A percentile compares a stretch with the other conserved stretches of the same genome.
Evolutionary conservation across 225 moss, liverwort and hornwort genomes (phyloP).

Genomic region (Climacium dendroides): DNA sequence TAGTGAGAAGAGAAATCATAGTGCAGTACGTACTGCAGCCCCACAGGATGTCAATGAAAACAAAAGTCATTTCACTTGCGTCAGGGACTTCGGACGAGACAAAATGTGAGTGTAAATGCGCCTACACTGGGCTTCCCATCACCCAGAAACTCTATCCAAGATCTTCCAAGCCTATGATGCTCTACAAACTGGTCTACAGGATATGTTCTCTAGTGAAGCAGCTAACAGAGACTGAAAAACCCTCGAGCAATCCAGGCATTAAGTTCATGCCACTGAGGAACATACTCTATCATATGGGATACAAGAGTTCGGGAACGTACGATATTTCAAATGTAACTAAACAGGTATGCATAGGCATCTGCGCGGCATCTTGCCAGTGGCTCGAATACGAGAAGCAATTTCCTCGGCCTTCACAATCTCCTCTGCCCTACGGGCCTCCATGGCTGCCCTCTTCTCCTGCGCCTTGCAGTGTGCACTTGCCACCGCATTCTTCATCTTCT

Average conservation of each 20-base stretch:
- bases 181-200: not conserved
- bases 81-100: not conserved
- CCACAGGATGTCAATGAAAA: not conserved
- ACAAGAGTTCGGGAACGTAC: not conserved
- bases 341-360: constrained; percentile 12
- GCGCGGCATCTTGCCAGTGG: constrained; percentile 33
- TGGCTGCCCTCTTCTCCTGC: constrained; percentile 26
- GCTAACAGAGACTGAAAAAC: not conserved
- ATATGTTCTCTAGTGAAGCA: not conserved
- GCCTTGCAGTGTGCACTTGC: constrained; percentile 23
- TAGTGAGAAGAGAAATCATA: not conserved
- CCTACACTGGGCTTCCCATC: not conserved
- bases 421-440: constrained; percentile 25
- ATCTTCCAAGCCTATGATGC: not conserved
- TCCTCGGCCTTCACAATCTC: constrained; percentile 30
- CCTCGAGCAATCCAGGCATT: not conserved
- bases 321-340: not conserved
- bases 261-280: not conserved
- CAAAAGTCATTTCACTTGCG: not conserved
- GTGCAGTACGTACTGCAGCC: not conserved
- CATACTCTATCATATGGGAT: not conserved
- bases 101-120: not conserved
- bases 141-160: not conserved
- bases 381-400: constrained; percentile 15
- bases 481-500: constrained; percentile 38